These are phyloP conservation scores for Dysphania ambrosioides DNA, from an alignment of 148 eudicot genomes.

Conservation along the genomic window DNA sequence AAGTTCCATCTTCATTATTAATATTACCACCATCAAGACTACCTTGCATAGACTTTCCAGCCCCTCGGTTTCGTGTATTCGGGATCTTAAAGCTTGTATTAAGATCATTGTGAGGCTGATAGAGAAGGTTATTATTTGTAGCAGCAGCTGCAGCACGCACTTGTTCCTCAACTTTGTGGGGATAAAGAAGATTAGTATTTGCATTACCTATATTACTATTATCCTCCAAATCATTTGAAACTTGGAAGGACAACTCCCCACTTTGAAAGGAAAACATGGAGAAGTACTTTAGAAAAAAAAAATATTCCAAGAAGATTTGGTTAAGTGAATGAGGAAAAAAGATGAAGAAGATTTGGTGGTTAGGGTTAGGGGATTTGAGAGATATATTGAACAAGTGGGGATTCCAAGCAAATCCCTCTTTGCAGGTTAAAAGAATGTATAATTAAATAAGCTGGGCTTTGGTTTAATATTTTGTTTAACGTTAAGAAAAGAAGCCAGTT, in stretches of 20 bases:
- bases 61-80: neutral
- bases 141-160: neutral
- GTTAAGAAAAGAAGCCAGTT: neutral
- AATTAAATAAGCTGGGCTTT: neutral
- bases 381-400: conserved; percentile 21
- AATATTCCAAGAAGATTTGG: neutral
- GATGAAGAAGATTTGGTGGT: conserved; percentile 29
- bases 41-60: neutral
- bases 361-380: conserved; percentile 31
- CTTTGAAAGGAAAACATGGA: conserved; percentile 29
- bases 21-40: neutral
- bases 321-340: neutral
- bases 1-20: neutral
- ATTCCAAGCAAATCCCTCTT: conserved; percentile 22
- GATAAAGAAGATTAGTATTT: neutral
- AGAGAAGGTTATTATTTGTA: neutral
- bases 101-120: neutral
- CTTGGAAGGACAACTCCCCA: conserved; percentile 28
- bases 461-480: neutral
- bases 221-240: conserved; percentile 11
- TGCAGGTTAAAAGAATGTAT: neutral
- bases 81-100: neutral
- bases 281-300: neutral
- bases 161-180: conserved; percentile 3
- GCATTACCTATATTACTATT: neutral